Conservation (phyloP, 352 stramenopile genomes). For the Globisporangium echinulatum region DNA sequence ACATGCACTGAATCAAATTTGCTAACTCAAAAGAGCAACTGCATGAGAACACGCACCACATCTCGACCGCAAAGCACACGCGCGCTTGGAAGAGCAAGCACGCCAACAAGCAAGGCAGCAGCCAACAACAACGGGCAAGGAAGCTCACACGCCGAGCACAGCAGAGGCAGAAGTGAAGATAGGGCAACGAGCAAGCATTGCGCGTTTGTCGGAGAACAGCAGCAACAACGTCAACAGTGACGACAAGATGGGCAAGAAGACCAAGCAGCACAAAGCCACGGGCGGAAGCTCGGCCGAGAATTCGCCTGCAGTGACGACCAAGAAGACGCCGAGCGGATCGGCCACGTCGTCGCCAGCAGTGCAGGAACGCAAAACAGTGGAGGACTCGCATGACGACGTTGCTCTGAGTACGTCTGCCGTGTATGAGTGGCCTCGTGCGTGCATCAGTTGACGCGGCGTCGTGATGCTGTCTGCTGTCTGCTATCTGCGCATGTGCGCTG, state of each 20-base stretch:
- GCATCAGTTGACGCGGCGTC: too few species aligned
- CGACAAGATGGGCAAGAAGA: slow-evolving; percentile 55
- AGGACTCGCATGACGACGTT: slow-evolving; percentile 13
- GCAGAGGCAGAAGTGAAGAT: slow-evolving; percentile 11
- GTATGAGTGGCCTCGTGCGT: too few species aligned
- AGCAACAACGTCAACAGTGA: not conserved
- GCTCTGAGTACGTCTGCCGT: not conserved
- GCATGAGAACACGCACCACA: too few species aligned
- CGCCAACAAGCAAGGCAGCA: too few species aligned
- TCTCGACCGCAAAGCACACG: too few species aligned
- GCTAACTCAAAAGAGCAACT: too few species aligned
- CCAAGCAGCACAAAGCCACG: slow-evolving; percentile 29
- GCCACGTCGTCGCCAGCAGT: slow-evolving; percentile 11
- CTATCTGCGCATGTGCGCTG: not conserved
- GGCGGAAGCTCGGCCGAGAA: slow-evolving; percentile 7
- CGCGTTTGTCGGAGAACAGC: slow-evolving; percentile 2
- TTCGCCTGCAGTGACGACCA: slow-evolving; percentile 8
- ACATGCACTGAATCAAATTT: too few species aligned
- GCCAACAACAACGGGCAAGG: too few species aligned
- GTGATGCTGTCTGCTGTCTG: not conserved
- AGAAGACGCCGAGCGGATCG: slow-evolving; percentile 8
- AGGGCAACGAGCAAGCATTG: slow-evolving; percentile 29
- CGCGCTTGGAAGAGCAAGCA: too few species aligned
- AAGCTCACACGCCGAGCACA: not conserved
- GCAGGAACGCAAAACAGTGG: slow-evolving; percentile 15